phyloP scores from a whole-genome alignment of 2,329 filamentous ascomycete genomes.

The Drechslerella coelobrocha region DNA sequence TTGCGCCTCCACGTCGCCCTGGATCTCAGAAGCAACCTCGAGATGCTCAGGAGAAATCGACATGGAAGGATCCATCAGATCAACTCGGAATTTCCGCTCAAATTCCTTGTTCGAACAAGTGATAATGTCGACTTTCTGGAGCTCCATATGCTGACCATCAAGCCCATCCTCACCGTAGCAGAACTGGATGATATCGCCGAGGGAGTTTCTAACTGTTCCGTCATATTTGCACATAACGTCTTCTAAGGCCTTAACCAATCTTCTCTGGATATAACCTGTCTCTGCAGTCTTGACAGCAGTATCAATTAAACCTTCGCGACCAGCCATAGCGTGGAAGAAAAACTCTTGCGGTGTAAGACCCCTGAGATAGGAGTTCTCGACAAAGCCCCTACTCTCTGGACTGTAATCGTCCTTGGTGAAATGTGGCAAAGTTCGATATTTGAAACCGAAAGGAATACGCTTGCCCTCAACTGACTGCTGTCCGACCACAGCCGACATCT shows the following conservation, averaged over 20 bases:
- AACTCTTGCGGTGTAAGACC: slow-evolving; percentile 95
- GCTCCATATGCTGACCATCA: slow-evolving; percentile 91
- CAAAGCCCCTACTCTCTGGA: slow-evolving; percentile 93
- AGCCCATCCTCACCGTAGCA: slow-evolving; percentile 97
- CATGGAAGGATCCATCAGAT: slow-evolving; percentile 76
- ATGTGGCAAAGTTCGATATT: slow-evolving; percentile 93
- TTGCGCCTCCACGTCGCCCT: slow-evolving; percentile 86
- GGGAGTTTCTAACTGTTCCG: slow-evolving; percentile 93
- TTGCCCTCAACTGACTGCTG: slow-evolving; percentile 98
- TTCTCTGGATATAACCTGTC: slow-evolving; percentile 98
- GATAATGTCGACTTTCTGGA: slow-evolving; percentile 86
- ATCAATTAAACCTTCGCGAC: slow-evolving; percentile 99
- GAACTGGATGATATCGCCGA: slow-evolving; percentile 96
- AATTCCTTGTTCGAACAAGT: slow-evolving; percentile 79
- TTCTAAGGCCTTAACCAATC: slow-evolving; percentile 96
- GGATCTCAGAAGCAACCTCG: slow-evolving; percentile 84
- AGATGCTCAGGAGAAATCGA: slow-evolving; percentile 73
- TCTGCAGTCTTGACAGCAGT: slow-evolving; percentile 99
- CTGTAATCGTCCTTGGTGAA: slow-evolving; percentile 99
- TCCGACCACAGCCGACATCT: slow-evolving; percentile 97
- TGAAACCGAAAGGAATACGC: slow-evolving; percentile 98
- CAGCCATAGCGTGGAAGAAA: slow-evolving; percentile 99
- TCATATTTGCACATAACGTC: slow-evolving; percentile 98
- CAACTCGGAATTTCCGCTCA: slow-evolving; percentile 79
- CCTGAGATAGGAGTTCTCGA: slow-evolving; percentile 97